Evolutionary conservation across 176 grass and related monocot species (phyloP).

Genomic region (Eragrostis curvula): DNA sequence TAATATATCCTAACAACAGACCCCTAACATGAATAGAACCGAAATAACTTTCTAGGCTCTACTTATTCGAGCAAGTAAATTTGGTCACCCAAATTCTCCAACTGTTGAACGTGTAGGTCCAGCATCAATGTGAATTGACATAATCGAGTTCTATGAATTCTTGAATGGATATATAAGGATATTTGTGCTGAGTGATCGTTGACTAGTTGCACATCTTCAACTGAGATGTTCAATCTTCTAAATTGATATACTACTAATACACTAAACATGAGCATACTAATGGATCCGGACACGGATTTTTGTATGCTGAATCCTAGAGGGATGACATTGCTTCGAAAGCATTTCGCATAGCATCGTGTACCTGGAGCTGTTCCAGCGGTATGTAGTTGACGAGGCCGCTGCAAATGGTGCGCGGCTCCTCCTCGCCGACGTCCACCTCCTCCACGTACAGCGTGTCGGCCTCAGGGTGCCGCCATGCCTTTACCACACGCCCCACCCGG

Average conservation of each 20-base stretch:
- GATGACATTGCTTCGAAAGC: background rate
- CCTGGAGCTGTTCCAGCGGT: conserved; percentile 78
- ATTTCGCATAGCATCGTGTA: conserved; percentile 24
- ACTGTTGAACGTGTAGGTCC: background rate
- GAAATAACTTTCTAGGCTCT: background rate
- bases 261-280: background rate
- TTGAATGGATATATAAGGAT: background rate
- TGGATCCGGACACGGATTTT: background rate
- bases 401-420: conserved; percentile 84
- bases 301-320: background rate
- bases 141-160: background rate
- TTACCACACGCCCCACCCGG: conserved; percentile 80
- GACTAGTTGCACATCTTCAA: too few relatives aligned
- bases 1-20: background rate
- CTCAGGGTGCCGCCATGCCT: conserved; percentile 87
- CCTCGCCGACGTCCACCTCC: conserved; percentile 88
- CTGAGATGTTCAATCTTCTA: background rate
- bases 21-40: background rate
- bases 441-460: conserved; percentile 91
- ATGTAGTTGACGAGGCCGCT: conserved; percentile 90
- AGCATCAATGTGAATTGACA: background rate
- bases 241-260: background rate
- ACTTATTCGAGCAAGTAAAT: too few relatives aligned
- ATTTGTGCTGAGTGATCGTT: too few relatives aligned
- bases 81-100: background rate